phyloP scores from a whole-genome alignment of 257 asterid species.

The Salvia splendens region DNA sequence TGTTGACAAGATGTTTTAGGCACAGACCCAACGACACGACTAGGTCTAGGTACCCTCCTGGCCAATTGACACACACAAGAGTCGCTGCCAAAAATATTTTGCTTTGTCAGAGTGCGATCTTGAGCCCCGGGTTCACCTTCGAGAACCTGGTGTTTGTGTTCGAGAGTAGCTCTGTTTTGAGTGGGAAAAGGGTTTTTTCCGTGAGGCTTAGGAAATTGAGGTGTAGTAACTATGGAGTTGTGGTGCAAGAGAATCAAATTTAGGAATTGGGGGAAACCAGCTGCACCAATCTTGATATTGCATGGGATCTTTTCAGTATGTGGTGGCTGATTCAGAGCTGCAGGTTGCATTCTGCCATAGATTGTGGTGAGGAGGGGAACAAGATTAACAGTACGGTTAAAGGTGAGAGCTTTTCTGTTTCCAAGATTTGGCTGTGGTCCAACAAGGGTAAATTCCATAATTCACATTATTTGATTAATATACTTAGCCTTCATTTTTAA shows the following conservation, averaged over 20 bases:
- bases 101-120: constrained; percentile 69
- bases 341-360: constrained; percentile 68
- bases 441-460: constrained; percentile 65
- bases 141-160: constrained; percentile 64
- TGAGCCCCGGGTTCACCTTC: constrained; percentile 52
- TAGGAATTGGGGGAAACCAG: constrained; percentile 74
- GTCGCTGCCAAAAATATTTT: no score
- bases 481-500: no score
- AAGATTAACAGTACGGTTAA: constrained; percentile 65
- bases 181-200: constrained; percentile 72
- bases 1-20: no score
- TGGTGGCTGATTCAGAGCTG: constrained; percentile 80
- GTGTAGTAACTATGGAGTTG: constrained; percentile 38
- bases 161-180: constrained; percentile 38
- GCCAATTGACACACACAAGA: no score
- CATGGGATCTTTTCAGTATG: constrained; percentile 94
- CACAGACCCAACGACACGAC: no score
- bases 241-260: constrained; percentile 35
- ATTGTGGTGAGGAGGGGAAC: constrained; percentile 55
- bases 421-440: constrained; percentile 97
- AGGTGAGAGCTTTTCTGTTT: constrained; percentile 97
- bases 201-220: constrained; percentile 84
- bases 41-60: no score
- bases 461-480: constrained; percentile 43
- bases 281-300: constrained; percentile 70